Base-by-base conservation (phyloP, 164 flowering plant species). In the Chimonanthus salicifolius region DNA sequence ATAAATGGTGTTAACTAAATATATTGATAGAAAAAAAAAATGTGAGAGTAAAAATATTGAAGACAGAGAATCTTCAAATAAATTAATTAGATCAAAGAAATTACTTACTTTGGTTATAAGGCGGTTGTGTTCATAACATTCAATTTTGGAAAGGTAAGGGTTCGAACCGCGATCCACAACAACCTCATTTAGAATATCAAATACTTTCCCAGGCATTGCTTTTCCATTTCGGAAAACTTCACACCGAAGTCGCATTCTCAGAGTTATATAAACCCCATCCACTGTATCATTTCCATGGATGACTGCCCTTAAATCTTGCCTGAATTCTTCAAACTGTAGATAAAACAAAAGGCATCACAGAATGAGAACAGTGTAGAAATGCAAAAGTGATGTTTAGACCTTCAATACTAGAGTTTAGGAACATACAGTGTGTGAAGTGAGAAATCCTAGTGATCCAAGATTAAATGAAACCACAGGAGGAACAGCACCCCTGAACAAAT, bases 101-200 rank as follows among this genome's bases (percentile, higher is more conserved):
- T n/a, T 58, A 45, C 84, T 78, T 77, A 91, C 99, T 90, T 95
- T 95, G 70, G 99, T 95, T 81, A 95, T 95, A 71, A 93, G 96
- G 65, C 89, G 93, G 71, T 90, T 88, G 78, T 92, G 99, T 74
- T 95, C 99, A 81, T 90, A 95, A 74, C 98, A 93, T 80, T 93
- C 98, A 82, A 95, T 88, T 79, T 95, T 95, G n/a, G 99, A 93
- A 18, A 95, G 90, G 77, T 95, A 93, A 18, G 99, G 99, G 78
- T 95, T 95, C 68, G 99, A 95, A 67, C 99, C 99, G 69, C 99
- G 98, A 80, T 95, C 99, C 80, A 95, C 94, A 62, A 95, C 97
- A 58, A 93, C 76, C 81, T 95, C 99, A 83, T 95, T 95, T 20
- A 95, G 85, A 80, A 95, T 88, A 83, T 93, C 97, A 85, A 93